Evolutionary conservation across 768 basidiomycete species (phyloP), one percentile per base, ranked within the genome.

Genomic region (Suillus spraguei): DNA sequence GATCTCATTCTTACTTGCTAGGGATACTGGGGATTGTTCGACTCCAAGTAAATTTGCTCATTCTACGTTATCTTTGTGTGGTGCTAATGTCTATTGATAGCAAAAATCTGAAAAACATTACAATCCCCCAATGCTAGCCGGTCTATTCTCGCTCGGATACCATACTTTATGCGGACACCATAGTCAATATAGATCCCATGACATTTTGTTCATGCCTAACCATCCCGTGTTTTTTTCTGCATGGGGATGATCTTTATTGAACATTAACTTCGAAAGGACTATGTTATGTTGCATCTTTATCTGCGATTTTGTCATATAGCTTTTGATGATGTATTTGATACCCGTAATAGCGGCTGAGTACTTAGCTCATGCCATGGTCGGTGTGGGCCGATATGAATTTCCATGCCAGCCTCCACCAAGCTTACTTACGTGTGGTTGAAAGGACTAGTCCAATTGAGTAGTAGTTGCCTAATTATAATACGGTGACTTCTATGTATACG

Each of bases 61-160:
- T 61, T 61, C 50, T 54, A 22, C 14, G 35, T 33, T 59, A 47
- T n/a, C 42, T 55, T 24, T 49, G 22, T 49, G 53, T 41, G 36
- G 32, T 28, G 62, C 38, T 56, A 8, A 42, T 71, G 73, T 50
- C 70, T 75, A 53, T 74, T 75, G 52, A 13, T 49, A 92, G 90
- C 76, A 85, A 86, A 67, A 87, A 84, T 28, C 81, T 93, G 70
- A 93, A 94, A 78, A 79, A 80, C 68, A 77, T 94, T 72, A 88
- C 80, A 22, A 83, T 94, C 60, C 90, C 91, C 6, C 68, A 76
- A 53, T 94, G 92, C 73, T 38, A 59, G 7, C 44, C 33, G 22
- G 28, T 53, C 33, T 32, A 16, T 56, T 54, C 22, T 20, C 24
- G 7, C 46, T 28, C 28, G 56, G 56, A 58, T 17, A 16, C 39